These are phyloP conservation scores for Blastocystis sp. DNA, from an alignment of 352 stramenopile genomes.

Conservation along the genomic window DNA sequence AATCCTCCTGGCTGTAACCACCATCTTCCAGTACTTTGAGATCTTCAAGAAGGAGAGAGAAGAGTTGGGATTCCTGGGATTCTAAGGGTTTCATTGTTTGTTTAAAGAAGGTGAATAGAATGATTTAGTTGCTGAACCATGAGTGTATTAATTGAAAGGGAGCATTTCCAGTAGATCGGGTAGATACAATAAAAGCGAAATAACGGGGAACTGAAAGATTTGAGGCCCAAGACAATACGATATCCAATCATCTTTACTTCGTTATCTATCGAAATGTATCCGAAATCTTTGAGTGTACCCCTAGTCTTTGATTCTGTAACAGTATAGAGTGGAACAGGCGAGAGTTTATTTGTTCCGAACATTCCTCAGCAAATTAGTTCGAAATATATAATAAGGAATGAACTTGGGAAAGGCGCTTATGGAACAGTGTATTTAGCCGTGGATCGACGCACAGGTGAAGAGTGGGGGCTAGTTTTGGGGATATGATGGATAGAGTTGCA, in stretches of 20 bases:
- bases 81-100: constrained; percentile 39
- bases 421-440: constrained; percentile 59
- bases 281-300: neutral
- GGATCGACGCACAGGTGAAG: constrained; percentile 17
- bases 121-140: no score
- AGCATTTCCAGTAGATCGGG: no score
- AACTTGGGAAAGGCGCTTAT: constrained; percentile 64
- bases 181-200: neutral
- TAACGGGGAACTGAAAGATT: neutral
- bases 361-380: constrained; percentile 17
- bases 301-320: neutral
- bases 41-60: constrained; percentile 60
- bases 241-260: neutral
- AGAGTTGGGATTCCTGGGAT: constrained; percentile 61
- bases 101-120: neutral
- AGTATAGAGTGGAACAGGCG: neutral
- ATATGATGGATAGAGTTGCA: constrained; percentile 40
- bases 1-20: neutral
- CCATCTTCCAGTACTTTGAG: constrained; percentile 40
- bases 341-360: constrained; percentile 23
- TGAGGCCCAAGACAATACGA: neutral
- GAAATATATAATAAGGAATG: constrained; percentile 48
- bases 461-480: neutral
- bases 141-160: no score
- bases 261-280: neutral